Evolutionary conservation across 2,329 filamentous ascomycete genomes (phyloP).

Genomic region (Hypoxylon sp.): DNA sequence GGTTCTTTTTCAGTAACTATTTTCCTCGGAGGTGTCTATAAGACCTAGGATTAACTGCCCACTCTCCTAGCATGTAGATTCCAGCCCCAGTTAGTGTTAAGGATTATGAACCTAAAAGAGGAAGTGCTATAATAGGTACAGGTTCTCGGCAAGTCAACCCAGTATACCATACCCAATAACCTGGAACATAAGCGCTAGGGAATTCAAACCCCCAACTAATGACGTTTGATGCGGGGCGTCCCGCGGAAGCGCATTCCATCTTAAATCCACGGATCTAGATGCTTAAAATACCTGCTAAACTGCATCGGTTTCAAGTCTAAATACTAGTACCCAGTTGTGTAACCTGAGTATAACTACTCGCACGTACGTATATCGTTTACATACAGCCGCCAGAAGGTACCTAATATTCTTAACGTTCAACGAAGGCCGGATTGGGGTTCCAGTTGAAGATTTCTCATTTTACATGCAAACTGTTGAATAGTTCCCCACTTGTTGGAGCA

Average conservation of each 20-base stretch:
- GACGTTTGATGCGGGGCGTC: conserved; percentile 36
- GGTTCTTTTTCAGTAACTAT: not conserved
- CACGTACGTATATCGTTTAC: not conserved
- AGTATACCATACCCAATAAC: conserved; percentile 14
- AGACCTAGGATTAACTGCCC: not conserved
- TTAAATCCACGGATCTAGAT: conserved; percentile 5
- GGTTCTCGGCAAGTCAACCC: not conserved
- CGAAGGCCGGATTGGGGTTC: not conserved
- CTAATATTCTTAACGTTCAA: not conserved
- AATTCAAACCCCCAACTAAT: conserved; percentile 25
- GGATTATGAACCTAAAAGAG: not conserved
- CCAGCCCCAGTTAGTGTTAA: not conserved
- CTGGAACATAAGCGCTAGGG: conserved; percentile 21
- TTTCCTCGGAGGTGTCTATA: not conserved
- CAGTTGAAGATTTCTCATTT: not conserved
- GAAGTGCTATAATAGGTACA: not conserved
- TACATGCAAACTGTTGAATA: not conserved
- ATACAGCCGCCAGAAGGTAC: not conserved
- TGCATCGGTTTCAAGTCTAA: not conserved
- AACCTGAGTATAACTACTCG: conserved; percentile 1
- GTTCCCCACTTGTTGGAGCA: not conserved
- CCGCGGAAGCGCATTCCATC: conserved; percentile 12
- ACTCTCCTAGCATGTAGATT: not conserved
- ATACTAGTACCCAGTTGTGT: not conserved
- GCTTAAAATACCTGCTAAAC: conserved; percentile 3